phyloP scores from a whole-genome alignment of 306 rosid species.

The Lotus japonicus region DNA sequence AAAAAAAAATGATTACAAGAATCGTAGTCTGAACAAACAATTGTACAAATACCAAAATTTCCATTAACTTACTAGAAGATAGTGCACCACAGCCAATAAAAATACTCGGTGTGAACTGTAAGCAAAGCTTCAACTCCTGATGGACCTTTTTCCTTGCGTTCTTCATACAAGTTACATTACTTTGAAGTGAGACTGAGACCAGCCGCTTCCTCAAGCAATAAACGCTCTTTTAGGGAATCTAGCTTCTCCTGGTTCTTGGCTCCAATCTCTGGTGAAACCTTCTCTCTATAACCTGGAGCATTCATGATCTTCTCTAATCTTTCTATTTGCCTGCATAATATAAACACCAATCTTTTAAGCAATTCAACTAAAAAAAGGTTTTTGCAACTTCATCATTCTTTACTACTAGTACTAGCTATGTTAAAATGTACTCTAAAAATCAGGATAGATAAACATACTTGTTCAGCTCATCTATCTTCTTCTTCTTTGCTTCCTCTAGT shows the following conservation, averaged over 20 bases:
- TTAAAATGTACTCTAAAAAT: slow-evolving; percentile 11
- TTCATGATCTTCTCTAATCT: slow-evolving; percentile 51
- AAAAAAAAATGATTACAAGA: too few relatives aligned
- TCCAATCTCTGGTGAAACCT: slow-evolving; percentile 48
- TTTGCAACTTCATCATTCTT: too few relatives aligned
- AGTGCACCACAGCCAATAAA: neutral
- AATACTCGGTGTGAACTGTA: neutral
- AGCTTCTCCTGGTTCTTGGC: slow-evolving; percentile 55
- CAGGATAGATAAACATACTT: slow-evolving; percentile 25
- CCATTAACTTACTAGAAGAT: slow-evolving; percentile 4
- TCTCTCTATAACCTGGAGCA: slow-evolving; percentile 70
- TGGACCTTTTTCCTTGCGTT: neutral
- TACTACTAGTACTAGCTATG: too few relatives aligned
- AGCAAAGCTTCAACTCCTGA: neutral
- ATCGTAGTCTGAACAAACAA: too few relatives aligned
- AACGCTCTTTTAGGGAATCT: slow-evolving; percentile 56
- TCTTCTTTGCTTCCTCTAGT: slow-evolving; percentile 31
- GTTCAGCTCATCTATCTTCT: slow-evolving; percentile 40
- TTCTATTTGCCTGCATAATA: slow-evolving; percentile 47
- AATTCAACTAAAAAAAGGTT: neutral
- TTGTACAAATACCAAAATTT: slow-evolving; percentile 17
- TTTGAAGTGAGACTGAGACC: slow-evolving; percentile 35
- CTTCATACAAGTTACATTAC: neutral
- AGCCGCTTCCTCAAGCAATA: slow-evolving; percentile 60
- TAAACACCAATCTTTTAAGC: neutral